Base-by-base conservation (phyloP, 139 green algal species). In the Chara braunii region DNA sequence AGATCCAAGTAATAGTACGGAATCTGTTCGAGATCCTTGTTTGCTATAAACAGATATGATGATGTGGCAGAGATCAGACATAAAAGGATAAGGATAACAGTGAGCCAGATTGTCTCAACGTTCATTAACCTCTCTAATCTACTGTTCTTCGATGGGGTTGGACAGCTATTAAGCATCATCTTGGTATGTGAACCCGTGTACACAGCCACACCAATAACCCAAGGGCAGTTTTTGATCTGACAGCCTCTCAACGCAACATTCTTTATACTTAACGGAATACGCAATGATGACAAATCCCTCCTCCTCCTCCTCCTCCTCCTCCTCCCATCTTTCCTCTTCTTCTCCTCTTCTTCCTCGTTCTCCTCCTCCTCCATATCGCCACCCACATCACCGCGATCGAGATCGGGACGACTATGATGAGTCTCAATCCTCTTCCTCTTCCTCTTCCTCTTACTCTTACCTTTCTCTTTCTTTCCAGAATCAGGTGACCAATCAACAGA, bases 151-250 rank as follows among this genome's bases (percentile, higher is more conserved):
- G 77, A 74, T 3, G 84, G 85, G 6, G 85, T 78, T 26, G 68
- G 68, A 24, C 71, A 80, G 1, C 78, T 70, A 68, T 93, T 93
- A 72, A 85, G 84, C 64, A 90, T 78, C 50, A 89, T 62, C 29
- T 90, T 85, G 14, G 85, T 86, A 50, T 95, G 88, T 9, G 58
- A 60, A 65, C 91, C 91, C 11, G 90, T 86, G 72, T 95, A 99
- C 22, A 97, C 79, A 5, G 92, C 89, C 18, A 90, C 55, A 1
- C 71, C 79, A 35, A 88, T 73, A 7, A 92, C 72, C 74, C 78
- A 88, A 52, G 84, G 74, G 14, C 86, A 91, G 72, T 94, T 95
- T 33, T 82, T 72, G 51, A 95, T 70, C 31, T 67, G 75, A 62
- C 70, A 86, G 37, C 81, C 79, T 35, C 70, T 40, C 5, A 71